Evolutionary conservation across 2,329 filamentous ascomycete species (phyloP).

Genomic region (Diaporthe ampelina): DNA sequence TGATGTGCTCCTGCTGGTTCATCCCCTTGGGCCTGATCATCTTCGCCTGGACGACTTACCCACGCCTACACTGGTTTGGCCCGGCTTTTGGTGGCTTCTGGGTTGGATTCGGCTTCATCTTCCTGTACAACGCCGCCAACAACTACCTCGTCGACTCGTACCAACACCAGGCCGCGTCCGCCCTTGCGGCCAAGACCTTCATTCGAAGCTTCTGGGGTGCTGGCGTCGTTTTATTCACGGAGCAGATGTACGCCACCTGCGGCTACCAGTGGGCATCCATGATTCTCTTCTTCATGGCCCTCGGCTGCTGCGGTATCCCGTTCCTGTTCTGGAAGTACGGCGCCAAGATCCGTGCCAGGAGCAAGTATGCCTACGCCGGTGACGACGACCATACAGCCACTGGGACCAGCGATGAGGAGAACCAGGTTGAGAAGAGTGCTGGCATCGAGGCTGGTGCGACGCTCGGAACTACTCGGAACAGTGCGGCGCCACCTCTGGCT

Average conservation of each 20-base stretch:
- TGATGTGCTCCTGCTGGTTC: conserved; percentile 84
- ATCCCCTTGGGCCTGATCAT: conserved; percentile 72
- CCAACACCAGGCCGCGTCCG: conserved; percentile 82
- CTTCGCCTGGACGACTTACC: conserved; percentile 75
- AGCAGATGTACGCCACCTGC: conserved; percentile 82
- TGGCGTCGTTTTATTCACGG: conserved; percentile 81
- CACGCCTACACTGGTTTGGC: conserved; percentile 76
- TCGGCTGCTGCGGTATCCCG: conserved; percentile 86
- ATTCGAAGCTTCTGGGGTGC: conserved; percentile 87
- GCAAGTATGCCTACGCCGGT: conserved; percentile 80
- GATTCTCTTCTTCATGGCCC: conserved; percentile 79
- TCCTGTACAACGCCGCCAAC: conserved; percentile 84
- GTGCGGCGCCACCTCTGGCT: conserved; percentile 11
- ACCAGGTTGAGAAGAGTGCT: conserved; percentile 41
- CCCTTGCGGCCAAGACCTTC: conserved; percentile 85
- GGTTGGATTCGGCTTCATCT: conserved; percentile 86
- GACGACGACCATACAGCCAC: conserved; percentile 59
- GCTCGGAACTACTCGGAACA: conserved; percentile 12
- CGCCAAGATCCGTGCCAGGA: conserved; percentile 75
- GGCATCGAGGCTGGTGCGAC: conserved; percentile 25
- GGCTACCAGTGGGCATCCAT: conserved; percentile 83
- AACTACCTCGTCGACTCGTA: conserved; percentile 78
- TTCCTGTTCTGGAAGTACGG: conserved; percentile 87
- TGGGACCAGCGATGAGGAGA: conserved; percentile 54
- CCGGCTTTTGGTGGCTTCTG: conserved; percentile 79